Percentiles rank a stretch among this genome's conserved stretches.
Evolutionary conservation across 192 early-diverging fungal genomes (phyloP).

Genomic region (Backusella mclennaniae): DNA sequence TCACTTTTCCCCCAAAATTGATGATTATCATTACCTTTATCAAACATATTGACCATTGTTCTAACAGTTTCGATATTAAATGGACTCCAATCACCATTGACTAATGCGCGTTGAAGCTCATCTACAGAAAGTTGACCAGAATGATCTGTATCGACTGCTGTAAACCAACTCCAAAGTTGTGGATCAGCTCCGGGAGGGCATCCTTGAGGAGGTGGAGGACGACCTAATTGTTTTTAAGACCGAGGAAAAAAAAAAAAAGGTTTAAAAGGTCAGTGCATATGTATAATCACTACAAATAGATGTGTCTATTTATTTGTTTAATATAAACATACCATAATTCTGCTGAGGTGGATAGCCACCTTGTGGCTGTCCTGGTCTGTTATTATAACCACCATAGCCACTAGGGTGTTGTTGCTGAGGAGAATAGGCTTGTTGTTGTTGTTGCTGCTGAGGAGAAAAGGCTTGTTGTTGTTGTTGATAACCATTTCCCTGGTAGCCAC

Average conservation of each 20-base stretch:
- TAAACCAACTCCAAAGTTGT: slow-evolving; percentile 52
- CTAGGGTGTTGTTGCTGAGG: background rate
- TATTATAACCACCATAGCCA: slow-evolving; percentile 3
- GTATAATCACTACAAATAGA: background rate
- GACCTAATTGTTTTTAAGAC: background rate
- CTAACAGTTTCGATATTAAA: slow-evolving; percentile 85
- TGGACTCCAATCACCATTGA: slow-evolving; percentile 78
- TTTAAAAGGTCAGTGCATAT: background rate
- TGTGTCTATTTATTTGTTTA: background rate
- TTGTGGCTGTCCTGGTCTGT: background rate
- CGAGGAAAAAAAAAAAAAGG: background rate
- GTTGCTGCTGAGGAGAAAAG: background rate
- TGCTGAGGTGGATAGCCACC: background rate
- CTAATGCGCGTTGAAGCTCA: slow-evolving; percentile 70
- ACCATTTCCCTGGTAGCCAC: background rate
- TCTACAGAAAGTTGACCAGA: slow-evolving; percentile 68
- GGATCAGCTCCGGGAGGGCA: slow-evolving; percentile 37
- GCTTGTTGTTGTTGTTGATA: slow-evolving; percentile 2
- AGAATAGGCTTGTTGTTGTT: background rate
- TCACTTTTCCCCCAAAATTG: background rate
- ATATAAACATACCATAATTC: background rate
- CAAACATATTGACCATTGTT: slow-evolving; percentile 80
- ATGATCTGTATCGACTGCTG: slow-evolving; percentile 61
- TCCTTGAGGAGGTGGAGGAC: slow-evolving; percentile 12
- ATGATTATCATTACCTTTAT: slow-evolving; percentile 43